Evolutionary conservation across 805 yeast genomes (phyloP).

Genomic region (Zygosaccharomyces gambellarensis): DNA sequence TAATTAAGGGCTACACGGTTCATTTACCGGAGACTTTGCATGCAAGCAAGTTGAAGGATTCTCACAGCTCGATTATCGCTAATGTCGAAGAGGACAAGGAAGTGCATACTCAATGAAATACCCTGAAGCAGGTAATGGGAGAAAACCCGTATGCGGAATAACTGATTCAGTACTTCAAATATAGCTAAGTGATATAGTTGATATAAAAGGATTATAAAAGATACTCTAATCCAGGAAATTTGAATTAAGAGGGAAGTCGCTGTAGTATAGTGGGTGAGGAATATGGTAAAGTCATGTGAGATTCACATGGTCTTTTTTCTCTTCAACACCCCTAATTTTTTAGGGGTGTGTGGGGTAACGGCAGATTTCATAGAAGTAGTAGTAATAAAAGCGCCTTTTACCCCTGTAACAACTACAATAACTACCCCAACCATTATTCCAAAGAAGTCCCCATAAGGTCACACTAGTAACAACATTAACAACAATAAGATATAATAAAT

Average conservation of each 20-base stretch:
- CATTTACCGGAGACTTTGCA: constrained; percentile 51
- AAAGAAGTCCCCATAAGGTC: too few relatives aligned
- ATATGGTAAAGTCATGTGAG: not conserved
- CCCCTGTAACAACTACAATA: not conserved
- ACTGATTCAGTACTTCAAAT: too few relatives aligned
- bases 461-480: too few relatives aligned
- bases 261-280: too few relatives aligned
- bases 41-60: constrained; percentile 41
- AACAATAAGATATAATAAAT: too few relatives aligned
- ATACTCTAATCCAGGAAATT: too few relatives aligned
- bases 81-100: constrained; percentile 64
- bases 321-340: not conserved
- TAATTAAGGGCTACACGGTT: constrained; percentile 47
- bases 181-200: too few relatives aligned
- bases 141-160: not conserved
- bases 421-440: not conserved
- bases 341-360: not conserved
- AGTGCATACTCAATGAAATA: constrained; percentile 39
- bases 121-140: not conserved
- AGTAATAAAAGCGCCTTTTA: not conserved
- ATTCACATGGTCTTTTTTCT: not conserved
- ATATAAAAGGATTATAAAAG: too few relatives aligned
- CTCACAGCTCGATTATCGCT: constrained; percentile 45
- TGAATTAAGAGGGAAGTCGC: too few relatives aligned
- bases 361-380: too few relatives aligned